Conservation (phyloP, 306 rosid species). For the Fagus sylvatica region DNA sequence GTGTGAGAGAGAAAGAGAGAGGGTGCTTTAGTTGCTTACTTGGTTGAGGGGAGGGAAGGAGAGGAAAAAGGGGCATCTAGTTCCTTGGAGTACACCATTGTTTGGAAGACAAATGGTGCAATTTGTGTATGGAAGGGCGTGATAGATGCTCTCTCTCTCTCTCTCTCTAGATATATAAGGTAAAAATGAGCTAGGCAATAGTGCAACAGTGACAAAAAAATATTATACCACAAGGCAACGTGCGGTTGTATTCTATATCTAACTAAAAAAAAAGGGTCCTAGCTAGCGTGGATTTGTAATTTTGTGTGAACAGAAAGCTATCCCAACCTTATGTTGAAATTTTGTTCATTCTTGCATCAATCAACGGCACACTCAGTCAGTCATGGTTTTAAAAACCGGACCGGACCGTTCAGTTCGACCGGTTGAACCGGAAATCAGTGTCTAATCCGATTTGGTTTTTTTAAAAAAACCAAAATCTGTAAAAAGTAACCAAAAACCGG, state of each 20-base stretch:
- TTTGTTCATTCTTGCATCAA: too few species aligned
- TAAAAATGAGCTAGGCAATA: neutral
- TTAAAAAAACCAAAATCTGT: too few species aligned
- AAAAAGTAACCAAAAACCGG: too few species aligned
- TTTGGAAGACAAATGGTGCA: neutral
- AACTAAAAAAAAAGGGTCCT: neutral
- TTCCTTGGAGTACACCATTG: constrained; percentile 16
- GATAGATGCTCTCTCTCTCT: neutral
- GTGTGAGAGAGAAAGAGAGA: neutral
- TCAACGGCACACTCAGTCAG: too few species aligned
- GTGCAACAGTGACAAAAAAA: neutral
- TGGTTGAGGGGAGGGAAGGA: constrained; percentile 24
- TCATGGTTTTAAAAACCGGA: too few species aligned
- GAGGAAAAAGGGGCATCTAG: constrained; percentile 18
- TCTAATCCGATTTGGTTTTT: too few species aligned
- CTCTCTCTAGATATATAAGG: neutral
- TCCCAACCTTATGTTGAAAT: too few species aligned
- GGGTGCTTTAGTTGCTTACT: constrained; percentile 7
- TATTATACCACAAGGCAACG: neutral
- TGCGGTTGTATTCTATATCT: neutral
- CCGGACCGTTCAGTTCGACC: too few species aligned
- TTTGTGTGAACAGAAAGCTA: too few species aligned
- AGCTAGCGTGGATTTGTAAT: too few species aligned
- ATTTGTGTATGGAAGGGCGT: neutral
- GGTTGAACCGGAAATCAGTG: too few species aligned